Conservation (phyloP, 176 grass and related monocot species). For the Triticum monococcum region DNA sequence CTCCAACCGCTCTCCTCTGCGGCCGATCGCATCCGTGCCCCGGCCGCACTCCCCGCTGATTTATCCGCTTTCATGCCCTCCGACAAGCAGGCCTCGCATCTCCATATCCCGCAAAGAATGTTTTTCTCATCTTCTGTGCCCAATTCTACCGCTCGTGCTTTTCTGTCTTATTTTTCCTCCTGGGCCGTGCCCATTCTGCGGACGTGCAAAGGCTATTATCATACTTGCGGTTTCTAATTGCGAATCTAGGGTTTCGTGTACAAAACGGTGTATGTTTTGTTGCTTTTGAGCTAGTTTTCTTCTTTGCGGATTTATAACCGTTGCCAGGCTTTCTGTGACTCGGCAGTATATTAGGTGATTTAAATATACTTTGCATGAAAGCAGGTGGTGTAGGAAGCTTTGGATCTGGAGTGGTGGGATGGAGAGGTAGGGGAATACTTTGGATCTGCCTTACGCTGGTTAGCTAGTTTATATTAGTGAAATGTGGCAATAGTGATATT, state of each 20-base stretch:
- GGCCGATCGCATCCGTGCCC: background rate
- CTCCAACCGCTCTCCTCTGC: background rate
- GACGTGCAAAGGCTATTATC: background rate
- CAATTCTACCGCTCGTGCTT: background rate
- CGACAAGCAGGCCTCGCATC: background rate
- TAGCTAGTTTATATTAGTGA: background rate
- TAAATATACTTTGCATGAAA: background rate
- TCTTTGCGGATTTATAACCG: background rate
- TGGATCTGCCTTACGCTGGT: background rate
- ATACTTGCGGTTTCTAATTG: background rate
- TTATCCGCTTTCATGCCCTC: background rate
- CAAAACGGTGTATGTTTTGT: background rate
- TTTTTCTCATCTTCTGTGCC: background rate
- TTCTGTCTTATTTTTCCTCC: background rate
- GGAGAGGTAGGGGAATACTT: background rate
- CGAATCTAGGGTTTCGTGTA: background rate
- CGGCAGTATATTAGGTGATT: background rate
- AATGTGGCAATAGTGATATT: background rate
- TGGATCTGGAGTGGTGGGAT: conserved; percentile 29
- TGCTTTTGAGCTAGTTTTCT: conserved; percentile 18
- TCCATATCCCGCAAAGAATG: background rate
- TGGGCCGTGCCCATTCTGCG: background rate
- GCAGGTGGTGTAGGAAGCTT: background rate
- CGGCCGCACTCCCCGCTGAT: background rate
- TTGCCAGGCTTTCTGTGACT: background rate